A percentile compares a stretch with the other conserved stretches of the same genome.
phyloP scores from a whole-genome alignment of 805 yeast genomes.

The Tetrapisispora phaffii region DNA sequence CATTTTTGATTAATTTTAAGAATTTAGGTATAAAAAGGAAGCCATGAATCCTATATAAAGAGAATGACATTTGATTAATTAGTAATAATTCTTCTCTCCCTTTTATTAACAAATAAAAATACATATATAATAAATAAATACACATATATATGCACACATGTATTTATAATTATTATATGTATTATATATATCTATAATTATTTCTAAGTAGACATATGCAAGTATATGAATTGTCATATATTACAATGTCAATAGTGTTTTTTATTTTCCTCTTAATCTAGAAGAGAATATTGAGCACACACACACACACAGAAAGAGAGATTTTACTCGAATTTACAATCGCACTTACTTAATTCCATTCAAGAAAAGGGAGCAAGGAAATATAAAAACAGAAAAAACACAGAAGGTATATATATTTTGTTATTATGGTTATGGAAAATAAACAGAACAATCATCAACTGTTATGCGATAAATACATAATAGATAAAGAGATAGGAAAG shows the following conservation, averaged over 20 bases:
- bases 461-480: conserved; percentile 19
- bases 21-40: background rate
- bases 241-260: background rate
- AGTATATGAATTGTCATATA: background rate
- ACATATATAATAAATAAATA: too few relatives aligned
- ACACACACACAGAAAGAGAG: background rate
- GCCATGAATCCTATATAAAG: too few relatives aligned
- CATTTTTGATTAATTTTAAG: background rate
- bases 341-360: background rate
- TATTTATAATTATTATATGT: too few relatives aligned
- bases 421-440: conserved; percentile 1
- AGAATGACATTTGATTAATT: too few relatives aligned
- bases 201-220: background rate
- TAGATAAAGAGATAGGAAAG: conserved; percentile 65
- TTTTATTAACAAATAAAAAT: too few relatives aligned
- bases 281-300: background rate
- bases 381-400: background rate
- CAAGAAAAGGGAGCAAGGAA: too few relatives aligned
- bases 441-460: background rate
- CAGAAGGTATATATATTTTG: background rate
- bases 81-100: too few relatives aligned
- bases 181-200: too few relatives aligned
- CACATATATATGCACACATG: background rate
- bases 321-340: background rate
- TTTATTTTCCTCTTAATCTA: background rate